These are phyloP conservation scores for Balakata baccata DNA, from an alignment of 345 rosid genomes.

Conservation along the genomic window DNA sequence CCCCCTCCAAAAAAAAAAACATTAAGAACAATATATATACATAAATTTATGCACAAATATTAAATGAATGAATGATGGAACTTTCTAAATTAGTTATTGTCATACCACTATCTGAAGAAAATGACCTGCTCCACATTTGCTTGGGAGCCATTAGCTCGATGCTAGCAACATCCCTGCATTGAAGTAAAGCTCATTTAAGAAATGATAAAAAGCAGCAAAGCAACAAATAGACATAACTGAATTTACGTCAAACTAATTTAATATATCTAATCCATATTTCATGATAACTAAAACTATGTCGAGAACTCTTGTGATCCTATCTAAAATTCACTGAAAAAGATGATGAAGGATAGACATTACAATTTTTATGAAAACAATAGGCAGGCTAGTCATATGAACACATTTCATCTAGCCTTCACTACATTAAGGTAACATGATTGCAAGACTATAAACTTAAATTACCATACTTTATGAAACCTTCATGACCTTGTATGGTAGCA, in stretches of 20 bases:
- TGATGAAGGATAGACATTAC: neutral
- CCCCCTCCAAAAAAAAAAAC: neutral
- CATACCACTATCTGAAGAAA: constrained; percentile 70
- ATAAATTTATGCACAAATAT: too few relatives aligned
- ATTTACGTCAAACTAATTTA: neutral
- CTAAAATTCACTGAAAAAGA: neutral
- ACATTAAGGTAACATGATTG: too few relatives aligned
- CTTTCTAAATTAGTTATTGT: constrained; percentile 11
- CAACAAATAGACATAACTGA: neutral
- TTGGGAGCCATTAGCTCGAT: constrained; percentile 32
- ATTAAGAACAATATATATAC: too few relatives aligned
- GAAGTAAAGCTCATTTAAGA: neutral
- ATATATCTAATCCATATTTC: neutral
- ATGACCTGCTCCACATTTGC: constrained; percentile 49
- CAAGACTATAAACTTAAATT: neutral
- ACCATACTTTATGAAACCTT: too few relatives aligned
- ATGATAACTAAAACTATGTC: neutral
- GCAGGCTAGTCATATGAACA: neutral
- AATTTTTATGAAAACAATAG: neutral
- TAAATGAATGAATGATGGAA: too few relatives aligned
- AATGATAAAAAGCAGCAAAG: neutral
- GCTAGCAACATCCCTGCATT: constrained; percentile 36
- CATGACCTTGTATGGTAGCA: neutral
- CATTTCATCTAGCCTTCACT: neutral
- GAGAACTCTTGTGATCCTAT: too few relatives aligned